Evolutionary conservation across 441 rosid genomes (phyloP), one percentile per base, ranked within the genome.

Genomic region (Syzygium syzygioides): DNA sequence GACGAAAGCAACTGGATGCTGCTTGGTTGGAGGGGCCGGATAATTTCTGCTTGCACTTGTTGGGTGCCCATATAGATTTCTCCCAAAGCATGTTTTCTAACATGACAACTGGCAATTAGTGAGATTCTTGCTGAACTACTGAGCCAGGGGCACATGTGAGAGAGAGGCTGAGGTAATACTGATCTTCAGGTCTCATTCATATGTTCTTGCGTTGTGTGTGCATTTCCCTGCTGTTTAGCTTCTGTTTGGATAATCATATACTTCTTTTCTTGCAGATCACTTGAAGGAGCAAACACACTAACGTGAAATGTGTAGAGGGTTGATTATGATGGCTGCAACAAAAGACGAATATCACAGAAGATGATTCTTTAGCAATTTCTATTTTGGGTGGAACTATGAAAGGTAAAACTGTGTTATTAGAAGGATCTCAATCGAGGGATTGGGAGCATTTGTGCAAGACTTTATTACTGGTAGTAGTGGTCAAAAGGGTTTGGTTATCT

Each of bases 21-120:
- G 41, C 28, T 55, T 55, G 87, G 87, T 55, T 85, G 87, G 87
- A 85, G 87, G 87, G 87, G 87, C 50, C 87, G 87, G 64, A 85
- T 85, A 34, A 23, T 85, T 37, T 20, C 26, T 53, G 87, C 62
- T 85, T 76, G 52, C 52, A 76, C 83, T 76, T 76, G 83, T 41
- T 76, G 83, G 83, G 83, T 41, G 83, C 52, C 80, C 9, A 4
- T 12, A 76, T 76, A 76, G 83, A 19, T 76, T 6, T 12, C 18
- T 41, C 52, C n/a, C 10, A 4, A 76, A 45, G 18, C 83, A 76
- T 76, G 83, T 41, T 76, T 41, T 76, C 48, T 41, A 76, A 76
- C 83, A 19, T 76, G 83, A 20, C 10, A 4, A 76, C 52, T 76
- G 83, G 52, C 83, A 76, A 41, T 41, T 76, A 45, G 83, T 76